Conservation (phyloP, 208 protist species). For the Trypanosoma boissoni region DNA sequence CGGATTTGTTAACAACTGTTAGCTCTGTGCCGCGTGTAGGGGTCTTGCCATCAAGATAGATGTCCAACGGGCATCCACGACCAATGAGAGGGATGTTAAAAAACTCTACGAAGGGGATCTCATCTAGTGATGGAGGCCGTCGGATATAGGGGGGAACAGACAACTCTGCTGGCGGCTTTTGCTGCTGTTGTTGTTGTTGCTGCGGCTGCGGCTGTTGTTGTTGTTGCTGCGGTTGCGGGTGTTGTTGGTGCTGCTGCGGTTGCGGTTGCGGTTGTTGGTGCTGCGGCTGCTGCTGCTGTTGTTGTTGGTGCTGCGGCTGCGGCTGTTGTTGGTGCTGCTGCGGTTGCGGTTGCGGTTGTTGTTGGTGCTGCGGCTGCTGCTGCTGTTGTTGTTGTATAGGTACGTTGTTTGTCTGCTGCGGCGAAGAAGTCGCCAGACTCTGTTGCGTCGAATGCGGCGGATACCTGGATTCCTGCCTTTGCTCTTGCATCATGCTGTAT, state of each 20-base stretch:
- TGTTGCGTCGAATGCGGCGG: too few relatives aligned
- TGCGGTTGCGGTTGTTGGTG: too few relatives aligned
- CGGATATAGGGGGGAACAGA: constrained; percentile 70
- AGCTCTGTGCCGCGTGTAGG: constrained; percentile 83
- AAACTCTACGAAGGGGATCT: constrained; percentile 69
- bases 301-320: constrained; percentile 2
- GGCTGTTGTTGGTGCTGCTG: constrained; percentile 10
- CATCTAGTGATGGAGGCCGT: constrained; percentile 62
- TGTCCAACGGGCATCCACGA: constrained; percentile 78
- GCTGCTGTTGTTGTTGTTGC: constrained; percentile 31
- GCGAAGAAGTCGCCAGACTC: too few relatives aligned
- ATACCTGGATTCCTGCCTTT: too few relatives aligned
- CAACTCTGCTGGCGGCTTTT: constrained; percentile 23
- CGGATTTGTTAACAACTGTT: constrained; percentile 77
- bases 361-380: too few relatives aligned
- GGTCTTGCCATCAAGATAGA: constrained; percentile 80
- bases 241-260: constrained; percentile 2
- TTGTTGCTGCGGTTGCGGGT: constrained; percentile 13
- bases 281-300: constrained; percentile 7
- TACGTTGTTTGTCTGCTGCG: too few relatives aligned
- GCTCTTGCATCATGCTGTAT: too few relatives aligned
- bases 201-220: constrained; percentile 11
- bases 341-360: too few relatives aligned
- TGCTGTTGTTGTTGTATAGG: too few relatives aligned
- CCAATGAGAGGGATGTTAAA: constrained; percentile 56